Evolutionary conservation across 164 flowering plant genomes (phyloP).

Genomic region (Chimonanthus salicifolius): DNA sequence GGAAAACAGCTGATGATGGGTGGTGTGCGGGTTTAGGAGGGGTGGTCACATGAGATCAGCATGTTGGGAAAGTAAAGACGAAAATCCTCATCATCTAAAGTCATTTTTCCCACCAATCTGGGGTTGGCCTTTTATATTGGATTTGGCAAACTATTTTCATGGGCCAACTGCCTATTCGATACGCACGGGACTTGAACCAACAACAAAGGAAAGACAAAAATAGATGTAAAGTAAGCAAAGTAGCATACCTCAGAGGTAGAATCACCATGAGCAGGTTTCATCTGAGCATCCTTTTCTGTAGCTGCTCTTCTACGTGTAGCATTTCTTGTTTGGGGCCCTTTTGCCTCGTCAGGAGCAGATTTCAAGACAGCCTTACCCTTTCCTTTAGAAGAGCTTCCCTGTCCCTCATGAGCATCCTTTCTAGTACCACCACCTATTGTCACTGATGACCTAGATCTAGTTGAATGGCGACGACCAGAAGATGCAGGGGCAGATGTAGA

Average conservation of each 20-base stretch:
- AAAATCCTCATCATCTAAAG: too few species aligned
- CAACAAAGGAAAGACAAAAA: background rate
- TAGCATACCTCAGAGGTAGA: constrained; percentile 78
- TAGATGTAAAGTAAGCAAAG: background rate
- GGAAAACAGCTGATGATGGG: too few species aligned
- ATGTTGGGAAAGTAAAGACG: too few species aligned
- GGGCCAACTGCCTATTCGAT: too few species aligned
- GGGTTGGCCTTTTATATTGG: too few species aligned
- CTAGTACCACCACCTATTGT: constrained; percentile 44
- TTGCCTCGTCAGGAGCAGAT: constrained; percentile 61
- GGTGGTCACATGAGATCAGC: too few species aligned
- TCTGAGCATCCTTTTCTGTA: constrained; percentile 65
- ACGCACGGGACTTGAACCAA: too few species aligned
- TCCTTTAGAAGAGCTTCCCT: constrained; percentile 68
- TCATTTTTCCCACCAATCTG: too few species aligned
- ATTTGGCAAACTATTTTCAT: too few species aligned
- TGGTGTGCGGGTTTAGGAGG: too few species aligned
- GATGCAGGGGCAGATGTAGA: constrained; percentile 62
- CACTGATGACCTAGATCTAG: constrained; percentile 77
- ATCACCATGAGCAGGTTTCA: constrained; percentile 57
- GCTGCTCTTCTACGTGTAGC: constrained; percentile 78
- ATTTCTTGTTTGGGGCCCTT: constrained; percentile 87
- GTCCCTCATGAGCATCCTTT: constrained; percentile 63
- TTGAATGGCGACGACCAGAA: constrained; percentile 63
- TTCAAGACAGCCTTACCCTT: constrained; percentile 94